phyloP scores from a whole-genome alignment of 164 flowering plant species.

The Aristolochia contorta region DNA sequence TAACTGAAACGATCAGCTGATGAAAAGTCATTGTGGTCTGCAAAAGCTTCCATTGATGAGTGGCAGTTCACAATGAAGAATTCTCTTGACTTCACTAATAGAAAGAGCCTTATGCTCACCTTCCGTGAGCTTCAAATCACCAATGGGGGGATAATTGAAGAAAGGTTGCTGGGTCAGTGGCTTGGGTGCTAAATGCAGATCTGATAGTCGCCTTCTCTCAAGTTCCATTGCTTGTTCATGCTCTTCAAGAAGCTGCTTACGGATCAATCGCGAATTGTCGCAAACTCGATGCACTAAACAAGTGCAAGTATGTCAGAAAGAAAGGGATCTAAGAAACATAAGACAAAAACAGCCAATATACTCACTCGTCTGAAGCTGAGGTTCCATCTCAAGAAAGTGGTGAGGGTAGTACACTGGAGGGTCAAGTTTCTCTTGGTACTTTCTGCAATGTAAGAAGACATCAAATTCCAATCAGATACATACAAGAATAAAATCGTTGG shows the following conservation, averaged over 20 bases:
- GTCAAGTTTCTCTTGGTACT: slow-evolving; percentile 37
- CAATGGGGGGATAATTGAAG: slow-evolving; percentile 37
- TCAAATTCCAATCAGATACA: neutral
- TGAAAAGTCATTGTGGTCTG: slow-evolving; percentile 24
- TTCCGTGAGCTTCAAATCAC: slow-evolving; percentile 32
- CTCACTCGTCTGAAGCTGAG: slow-evolving; percentile 51
- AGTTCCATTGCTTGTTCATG: slow-evolving; percentile 48
- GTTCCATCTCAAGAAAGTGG: slow-evolving; percentile 37
- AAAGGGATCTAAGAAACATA: neutral
- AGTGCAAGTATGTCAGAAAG: neutral
- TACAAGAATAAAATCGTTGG: too few species aligned
- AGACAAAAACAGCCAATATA: neutral
- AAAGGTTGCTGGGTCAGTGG: slow-evolving; percentile 19
- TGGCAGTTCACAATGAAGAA: neutral
- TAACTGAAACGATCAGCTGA: slow-evolving; percentile 26
- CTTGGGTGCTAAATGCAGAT: slow-evolving; percentile 34
- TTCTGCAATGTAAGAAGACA: slow-evolving; percentile 28
- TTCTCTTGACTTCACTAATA: neutral
- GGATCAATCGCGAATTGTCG: slow-evolving; percentile 37
- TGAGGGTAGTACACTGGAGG: slow-evolving; percentile 24
- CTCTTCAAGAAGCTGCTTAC: slow-evolving; percentile 47
- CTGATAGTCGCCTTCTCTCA: slow-evolving; percentile 40
- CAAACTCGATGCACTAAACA: slow-evolving; percentile 32
- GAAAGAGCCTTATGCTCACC: slow-evolving; percentile 16
- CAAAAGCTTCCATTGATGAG: slow-evolving; percentile 7